Evolutionary conservation across 768 basidiomycete genomes (phyloP), one percentile per base, ranked within the genome.

Genomic region (Pluteus cervinus): DNA sequence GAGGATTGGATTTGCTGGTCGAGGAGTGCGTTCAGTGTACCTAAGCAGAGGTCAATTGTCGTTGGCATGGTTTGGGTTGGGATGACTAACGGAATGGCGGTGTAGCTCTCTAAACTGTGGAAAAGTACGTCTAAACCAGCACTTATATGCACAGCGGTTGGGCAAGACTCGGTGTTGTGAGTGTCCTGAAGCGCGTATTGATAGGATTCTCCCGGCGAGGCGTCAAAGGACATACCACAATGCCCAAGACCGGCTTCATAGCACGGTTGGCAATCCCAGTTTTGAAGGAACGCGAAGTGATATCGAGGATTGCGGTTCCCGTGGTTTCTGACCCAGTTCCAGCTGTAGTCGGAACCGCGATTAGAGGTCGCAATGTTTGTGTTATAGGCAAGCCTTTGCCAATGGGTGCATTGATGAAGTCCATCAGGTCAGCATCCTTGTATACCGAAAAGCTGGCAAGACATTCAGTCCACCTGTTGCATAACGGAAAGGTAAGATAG

Each of bases 241-340:
- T 77, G 21, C 89, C 94, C 16, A 98, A 69, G 2, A 81, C 72
- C 0, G 94, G 94, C 45, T 93, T 90, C 62, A 98, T 63, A 3
- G 92, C 89, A 24, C 93, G 79, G 53, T 74, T 91, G 0, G 94
- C 85, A 48, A 98, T 98, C 29, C 94, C 94, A 10, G 94, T 97
- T 69, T 97, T 97, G 75, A 97, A 96, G 4, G 82, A 76, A 50
- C 74, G 78, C 0, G 90, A 91, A 0, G 93, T 88, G 29, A 96
- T 89, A 52, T 93, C 88, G 38, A 96, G 73, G 48, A 97, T 94
- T 8, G 93, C 89, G 0, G 93, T 84, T 7, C 93, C 93, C 1
- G 93, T 97, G 2, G 93, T 97, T 58, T 97, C 89, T 1, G 87
- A 89, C 12, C 91, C 92, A 10, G 92, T 94, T 34, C 94, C 94